Percentiles rank a stretch among this genome's conserved stretches.
Evolutionary conservation across 2,329 filamentous ascomycete species (phyloP).

Genomic region (Talaromyces albobiverticillius): DNA sequence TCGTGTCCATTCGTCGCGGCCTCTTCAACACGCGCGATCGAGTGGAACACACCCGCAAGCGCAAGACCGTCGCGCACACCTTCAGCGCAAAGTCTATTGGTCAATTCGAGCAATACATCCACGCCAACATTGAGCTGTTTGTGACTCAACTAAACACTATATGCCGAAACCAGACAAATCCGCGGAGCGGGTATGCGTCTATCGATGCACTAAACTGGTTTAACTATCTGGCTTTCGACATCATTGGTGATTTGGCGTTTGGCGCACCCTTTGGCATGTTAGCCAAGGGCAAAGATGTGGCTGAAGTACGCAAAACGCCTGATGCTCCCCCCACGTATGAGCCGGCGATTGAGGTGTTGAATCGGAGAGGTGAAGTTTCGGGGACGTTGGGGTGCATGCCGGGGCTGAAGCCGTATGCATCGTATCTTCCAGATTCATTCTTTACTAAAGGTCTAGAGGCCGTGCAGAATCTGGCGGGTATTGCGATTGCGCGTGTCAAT

Average conservation of each 20-base stretch:
- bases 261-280: conserved; percentile 83
- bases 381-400: conserved; percentile 75
- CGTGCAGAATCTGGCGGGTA: conserved; percentile 78
- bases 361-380: conserved; percentile 82
- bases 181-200: conserved; percentile 55
- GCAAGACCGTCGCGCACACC: conserved; percentile 83
- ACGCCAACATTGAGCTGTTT: conserved; percentile 72
- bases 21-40: conserved; percentile 88
- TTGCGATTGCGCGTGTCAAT: conserved; percentile 79
- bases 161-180: conserved; percentile 45
- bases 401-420: conserved; percentile 72
- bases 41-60: conserved; percentile 78
- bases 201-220: conserved; percentile 79
- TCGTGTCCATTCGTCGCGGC: conserved; percentile 80
- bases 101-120: conserved; percentile 88
- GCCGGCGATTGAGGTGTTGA: conserved; percentile 81
- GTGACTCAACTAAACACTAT: conserved; percentile 70
- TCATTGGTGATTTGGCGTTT: conserved; percentile 64
- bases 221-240: conserved; percentile 64
- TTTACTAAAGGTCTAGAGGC: conserved; percentile 72
- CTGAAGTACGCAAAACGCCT: conserved; percentile 65
- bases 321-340: conserved; percentile 65
- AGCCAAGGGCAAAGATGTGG: conserved; percentile 69
- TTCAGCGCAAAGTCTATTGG: conserved; percentile 78
- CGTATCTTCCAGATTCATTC: conserved; percentile 77